phyloP scores from a whole-genome alignment of 805 yeast genomes.

The Yamadazyma nakazawae region DNA sequence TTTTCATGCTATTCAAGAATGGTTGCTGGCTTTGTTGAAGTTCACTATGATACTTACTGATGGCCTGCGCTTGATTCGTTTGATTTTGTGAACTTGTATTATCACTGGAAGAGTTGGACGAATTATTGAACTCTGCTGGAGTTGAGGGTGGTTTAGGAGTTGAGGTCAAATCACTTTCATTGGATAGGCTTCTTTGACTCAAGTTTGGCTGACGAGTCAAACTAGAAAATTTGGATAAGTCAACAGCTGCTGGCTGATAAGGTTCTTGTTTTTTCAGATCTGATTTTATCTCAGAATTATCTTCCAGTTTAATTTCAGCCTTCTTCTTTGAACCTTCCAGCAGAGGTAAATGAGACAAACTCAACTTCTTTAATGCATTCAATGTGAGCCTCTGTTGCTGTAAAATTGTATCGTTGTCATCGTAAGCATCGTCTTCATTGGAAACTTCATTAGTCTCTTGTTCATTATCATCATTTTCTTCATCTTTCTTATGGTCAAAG shows the following conservation, averaged over 20 bases:
- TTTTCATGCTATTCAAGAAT: conserved; percentile 12
- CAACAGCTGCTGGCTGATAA: conserved; percentile 46
- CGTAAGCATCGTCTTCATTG: conserved; percentile 21
- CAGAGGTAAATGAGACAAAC: conserved; percentile 40
- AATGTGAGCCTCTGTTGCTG: conserved; percentile 43
- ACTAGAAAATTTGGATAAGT: conserved; percentile 42
- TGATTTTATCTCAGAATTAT: background rate
- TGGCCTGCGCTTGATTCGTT: background rate
- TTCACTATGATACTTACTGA: conserved; percentile 18
- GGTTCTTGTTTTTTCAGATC: conserved; percentile 22
- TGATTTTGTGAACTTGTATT: background rate
- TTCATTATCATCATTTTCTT: background rate
- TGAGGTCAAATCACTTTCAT: background rate
- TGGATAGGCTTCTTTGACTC: conserved; percentile 5
- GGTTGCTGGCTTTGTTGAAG: conserved; percentile 11
- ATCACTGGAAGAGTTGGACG: background rate
- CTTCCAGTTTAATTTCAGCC: background rate
- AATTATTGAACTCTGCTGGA: background rate
- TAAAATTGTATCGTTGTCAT: conserved; percentile 32
- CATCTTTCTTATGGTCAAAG: conserved; percentile 22
- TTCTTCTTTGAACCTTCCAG: conserved; percentile 22
- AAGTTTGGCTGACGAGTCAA: conserved; percentile 41
- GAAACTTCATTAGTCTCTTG: background rate
- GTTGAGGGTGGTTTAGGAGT: background rate
- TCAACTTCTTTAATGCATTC: conserved; percentile 41